phyloP scores from a whole-genome alignment of 2,329 filamentous ascomycete genomes.

The Amphichorda felina region DNA sequence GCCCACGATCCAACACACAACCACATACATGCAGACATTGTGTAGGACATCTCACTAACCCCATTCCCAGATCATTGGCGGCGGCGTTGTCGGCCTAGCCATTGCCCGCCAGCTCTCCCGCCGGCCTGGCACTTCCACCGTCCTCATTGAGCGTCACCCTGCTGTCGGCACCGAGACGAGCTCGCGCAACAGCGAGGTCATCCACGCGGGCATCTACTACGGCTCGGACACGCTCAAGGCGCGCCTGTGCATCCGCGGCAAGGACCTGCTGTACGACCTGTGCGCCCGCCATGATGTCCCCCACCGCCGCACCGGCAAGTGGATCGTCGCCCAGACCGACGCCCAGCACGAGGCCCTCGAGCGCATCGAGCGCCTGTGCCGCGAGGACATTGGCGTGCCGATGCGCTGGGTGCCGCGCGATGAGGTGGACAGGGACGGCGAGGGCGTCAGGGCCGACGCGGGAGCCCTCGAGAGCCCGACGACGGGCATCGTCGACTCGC shows the following conservation, averaged over 20 bases:
- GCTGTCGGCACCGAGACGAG: conserved; percentile 75
- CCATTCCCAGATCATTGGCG: conserved; percentile 37
- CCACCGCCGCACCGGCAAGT: conserved; percentile 72
- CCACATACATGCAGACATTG: neutral
- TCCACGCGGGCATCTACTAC: conserved; percentile 94
- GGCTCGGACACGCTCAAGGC: conserved; percentile 68
- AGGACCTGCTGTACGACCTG: conserved; percentile 65
- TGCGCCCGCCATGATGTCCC: conserved; percentile 57
- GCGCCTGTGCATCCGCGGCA: conserved; percentile 66
- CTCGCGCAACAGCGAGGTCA: conserved; percentile 87
- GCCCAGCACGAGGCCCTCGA: conserved; percentile 54
- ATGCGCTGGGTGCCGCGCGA: conserved; percentile 53
- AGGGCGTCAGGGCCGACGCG: conserved; percentile 57
- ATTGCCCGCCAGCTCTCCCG: conserved; percentile 63
- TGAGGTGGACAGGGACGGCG: conserved; percentile 57
- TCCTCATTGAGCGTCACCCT: conserved; percentile 71
- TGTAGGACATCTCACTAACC: conserved; percentile 1
- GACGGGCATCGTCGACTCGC: conserved; percentile 85
- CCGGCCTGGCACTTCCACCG: conserved; percentile 47
- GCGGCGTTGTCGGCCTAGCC: conserved; percentile 65
- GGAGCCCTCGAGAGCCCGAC: conserved; percentile 75
- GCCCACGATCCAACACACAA: neutral
- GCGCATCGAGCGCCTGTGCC: conserved; percentile 33
- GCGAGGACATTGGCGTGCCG: conserved; percentile 41
- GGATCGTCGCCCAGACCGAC: conserved; percentile 81